A percentile compares a stretch with the other conserved stretches of the same genome.
Conservation (phyloP, 106 monocot genomes). For the Ottelia alismoides region DNA sequence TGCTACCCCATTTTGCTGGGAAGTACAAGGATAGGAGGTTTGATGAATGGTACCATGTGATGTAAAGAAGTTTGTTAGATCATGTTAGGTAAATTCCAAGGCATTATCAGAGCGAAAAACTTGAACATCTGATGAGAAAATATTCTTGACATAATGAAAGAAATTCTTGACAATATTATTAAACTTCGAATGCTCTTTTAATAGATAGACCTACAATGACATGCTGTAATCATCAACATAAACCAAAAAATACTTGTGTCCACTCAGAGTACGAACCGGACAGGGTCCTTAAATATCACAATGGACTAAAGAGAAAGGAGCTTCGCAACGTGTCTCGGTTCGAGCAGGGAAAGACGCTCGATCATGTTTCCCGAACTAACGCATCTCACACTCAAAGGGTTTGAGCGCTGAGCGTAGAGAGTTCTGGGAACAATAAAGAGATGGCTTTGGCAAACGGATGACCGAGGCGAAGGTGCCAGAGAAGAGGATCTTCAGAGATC, state of each 20-base stretch:
- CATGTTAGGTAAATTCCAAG: background rate
- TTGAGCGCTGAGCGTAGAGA: too few relatives aligned
- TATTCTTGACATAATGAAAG: background rate
- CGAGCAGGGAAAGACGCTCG: background rate
- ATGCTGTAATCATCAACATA: background rate
- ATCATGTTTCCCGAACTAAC: background rate
- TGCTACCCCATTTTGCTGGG: constrained; percentile 1
- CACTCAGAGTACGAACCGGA: background rate
- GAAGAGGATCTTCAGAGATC: too few relatives aligned
- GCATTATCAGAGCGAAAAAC: background rate
- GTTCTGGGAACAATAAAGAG: too few relatives aligned
- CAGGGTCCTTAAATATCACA: background rate
- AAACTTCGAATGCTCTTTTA: too few relatives aligned
- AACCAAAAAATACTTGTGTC: background rate
- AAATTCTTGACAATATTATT: too few relatives aligned
- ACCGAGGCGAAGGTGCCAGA: too few relatives aligned
- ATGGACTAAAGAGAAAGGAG: background rate
- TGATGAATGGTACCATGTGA: constrained; percentile 1
- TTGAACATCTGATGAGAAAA: background rate
- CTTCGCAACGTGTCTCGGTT: background rate
- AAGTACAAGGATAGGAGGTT: background rate
- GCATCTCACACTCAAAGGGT: background rate
- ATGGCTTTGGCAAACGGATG: too few relatives aligned
- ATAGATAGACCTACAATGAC: too few relatives aligned
- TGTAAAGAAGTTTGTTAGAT: background rate